phyloP scores from a whole-genome alignment of 1,139 yeast genomes.

The Geotrichum cucujoidarum region DNA sequence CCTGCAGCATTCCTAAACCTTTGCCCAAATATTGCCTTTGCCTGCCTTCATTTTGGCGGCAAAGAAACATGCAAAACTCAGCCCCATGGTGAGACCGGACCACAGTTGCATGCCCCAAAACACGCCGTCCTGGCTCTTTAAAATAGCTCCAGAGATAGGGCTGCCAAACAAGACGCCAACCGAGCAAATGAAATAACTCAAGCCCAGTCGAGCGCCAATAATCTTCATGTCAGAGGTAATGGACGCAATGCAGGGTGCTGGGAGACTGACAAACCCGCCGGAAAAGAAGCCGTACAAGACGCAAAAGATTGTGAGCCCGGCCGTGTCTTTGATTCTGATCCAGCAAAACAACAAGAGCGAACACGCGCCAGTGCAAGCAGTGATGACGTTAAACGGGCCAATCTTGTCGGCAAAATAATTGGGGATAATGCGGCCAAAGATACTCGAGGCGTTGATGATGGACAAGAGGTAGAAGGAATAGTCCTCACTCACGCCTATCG shows the following conservation, averaged over 20 bases:
- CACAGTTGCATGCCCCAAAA: constrained; percentile 13
- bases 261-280: constrained; percentile 43
- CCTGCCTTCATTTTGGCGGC: constrained; percentile 5
- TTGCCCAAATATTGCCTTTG: constrained; percentile 7
- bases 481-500: constrained; percentile 24
- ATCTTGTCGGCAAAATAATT: constrained; percentile 44
- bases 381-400: constrained; percentile 45
- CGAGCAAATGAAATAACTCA: constrained; percentile 51
- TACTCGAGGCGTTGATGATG: constrained; percentile 48
- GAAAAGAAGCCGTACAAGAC: constrained; percentile 49
- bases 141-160: constrained; percentile 51
- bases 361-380: constrained; percentile 30
- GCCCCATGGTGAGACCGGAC: constrained; percentile 7
- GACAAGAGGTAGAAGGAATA: constrained; percentile 40
- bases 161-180: constrained; percentile 51
- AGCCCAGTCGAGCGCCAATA: constrained; percentile 50
- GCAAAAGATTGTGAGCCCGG: constrained; percentile 42
- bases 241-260: constrained; percentile 44
- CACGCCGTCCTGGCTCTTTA: constrained; percentile 20
- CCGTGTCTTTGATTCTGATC: constrained; percentile 41
- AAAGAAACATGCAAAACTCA: constrained; percentile 1
- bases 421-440: constrained; percentile 48
- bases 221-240: constrained; percentile 47
- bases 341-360: constrained; percentile 35
- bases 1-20: constrained; percentile 3